Evolutionary conservation across 371 early-diverging fungal genomes (phyloP).

Genomic region (Saksenaea vasiformis): DNA sequence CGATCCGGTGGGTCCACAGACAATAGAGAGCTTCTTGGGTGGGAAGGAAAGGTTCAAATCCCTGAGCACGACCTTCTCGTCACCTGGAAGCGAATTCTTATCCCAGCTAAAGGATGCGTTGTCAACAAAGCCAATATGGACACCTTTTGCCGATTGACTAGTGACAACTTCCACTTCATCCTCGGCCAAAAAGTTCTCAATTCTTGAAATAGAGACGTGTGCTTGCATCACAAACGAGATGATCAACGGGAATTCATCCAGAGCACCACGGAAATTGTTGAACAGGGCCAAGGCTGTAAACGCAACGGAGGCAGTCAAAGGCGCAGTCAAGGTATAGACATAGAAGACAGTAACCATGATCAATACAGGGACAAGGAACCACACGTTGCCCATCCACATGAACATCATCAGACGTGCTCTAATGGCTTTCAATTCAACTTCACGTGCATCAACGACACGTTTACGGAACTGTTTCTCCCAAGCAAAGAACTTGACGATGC

Average conservation of each 20-base stretch:
- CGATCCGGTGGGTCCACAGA: conserved; percentile 75
- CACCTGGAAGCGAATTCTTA: conserved; percentile 10
- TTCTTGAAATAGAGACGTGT: conserved; percentile 72
- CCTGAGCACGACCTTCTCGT: conserved; percentile 40
- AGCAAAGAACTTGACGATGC: conserved; percentile 77
- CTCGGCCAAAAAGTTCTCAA: conserved; percentile 67
- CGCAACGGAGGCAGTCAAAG: conserved; percentile 63
- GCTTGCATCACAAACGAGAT: conserved; percentile 68
- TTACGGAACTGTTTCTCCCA: conserved; percentile 69
- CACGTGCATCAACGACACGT: conserved; percentile 48
- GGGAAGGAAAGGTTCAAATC: conserved; percentile 57
- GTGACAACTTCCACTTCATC: conserved; percentile 55
- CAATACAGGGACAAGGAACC: conserved; percentile 35
- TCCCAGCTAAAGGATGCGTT: conserved; percentile 54
- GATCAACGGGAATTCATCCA: conserved; percentile 73
- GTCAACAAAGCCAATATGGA: conserved; percentile 40
- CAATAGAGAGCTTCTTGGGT: conserved; percentile 63
- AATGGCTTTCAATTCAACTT: conserved; percentile 46
- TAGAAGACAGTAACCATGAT: conserved; percentile 55
- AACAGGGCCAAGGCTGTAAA: conserved; percentile 70
- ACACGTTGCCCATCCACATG: conserved; percentile 40
- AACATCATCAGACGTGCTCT: conserved; percentile 33
- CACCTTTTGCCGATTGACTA: conserved; percentile 7
- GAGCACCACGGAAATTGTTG: conserved; percentile 62
- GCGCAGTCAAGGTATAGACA: conserved; percentile 51